Evolutionary conservation across 176 grass and related monocot species (phyloP), one percentile per base, ranked within the genome.

Genomic region (Areca catechu): DNA sequence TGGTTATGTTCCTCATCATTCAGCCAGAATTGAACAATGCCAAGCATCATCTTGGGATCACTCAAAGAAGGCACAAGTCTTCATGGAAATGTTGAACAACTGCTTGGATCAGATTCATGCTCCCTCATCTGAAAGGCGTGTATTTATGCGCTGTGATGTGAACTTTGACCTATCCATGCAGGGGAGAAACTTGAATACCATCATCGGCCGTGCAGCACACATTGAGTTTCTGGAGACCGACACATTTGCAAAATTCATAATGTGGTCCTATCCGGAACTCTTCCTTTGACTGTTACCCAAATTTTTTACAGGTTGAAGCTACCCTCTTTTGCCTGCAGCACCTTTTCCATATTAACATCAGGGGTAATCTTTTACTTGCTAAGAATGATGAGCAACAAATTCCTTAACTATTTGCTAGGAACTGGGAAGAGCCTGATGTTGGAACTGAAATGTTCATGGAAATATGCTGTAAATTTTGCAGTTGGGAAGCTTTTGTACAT

Each of bases 1-100:
- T 72, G 89, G 89, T 4, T 95, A 95, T 43, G 85, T 95, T 27
- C 89, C 89, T 7, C 89, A 89, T 50, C 89, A 95, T 79, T 95
- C 89, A 23, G 89, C 89, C 16, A 84, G 89, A 61, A 89, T 95
- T 6, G 89, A 95, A 17, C 69, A 85, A 22, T 89, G 81, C 56
- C 78, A 70, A 0, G 73, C 76, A 5, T 77, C 89, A 0, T 85
- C 81, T 4, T 71, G 70, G 15, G 89, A 95, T 49, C 85, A 77
- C 68, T 95, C 89, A 14, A 89, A 70, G 21, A 80, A 61, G 48
- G 85, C 78, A 16, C 79, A 89, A 50, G 63, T 95, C 62, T 95
- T 95, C 66, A 89, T 77, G 18, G 85, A 89, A 15, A 95, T 89
- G 90, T 81, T 95, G 27, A 89, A 89, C 59, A 76, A 85, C 49